phyloP scores from a whole-genome alignment of 495 filamentous ascomycete species.

The Astrocystis sublimbata region DNA sequence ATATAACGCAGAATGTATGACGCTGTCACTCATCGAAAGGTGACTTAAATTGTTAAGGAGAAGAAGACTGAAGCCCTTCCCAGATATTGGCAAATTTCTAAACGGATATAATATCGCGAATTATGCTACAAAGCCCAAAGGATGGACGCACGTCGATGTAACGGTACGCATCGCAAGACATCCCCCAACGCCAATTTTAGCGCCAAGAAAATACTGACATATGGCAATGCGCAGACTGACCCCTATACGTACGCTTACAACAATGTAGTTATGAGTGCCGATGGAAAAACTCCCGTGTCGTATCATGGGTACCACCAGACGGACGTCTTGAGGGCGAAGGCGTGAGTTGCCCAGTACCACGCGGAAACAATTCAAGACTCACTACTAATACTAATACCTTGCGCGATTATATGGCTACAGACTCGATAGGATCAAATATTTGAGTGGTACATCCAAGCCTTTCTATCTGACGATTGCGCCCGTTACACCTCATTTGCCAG shows the following conservation, averaged over 20 bases:
- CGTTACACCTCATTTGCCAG: no score
- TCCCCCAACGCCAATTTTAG: no score
- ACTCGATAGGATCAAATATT: constrained; percentile 18
- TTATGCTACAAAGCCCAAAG: constrained; percentile 39
- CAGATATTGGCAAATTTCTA: constrained; percentile 57
- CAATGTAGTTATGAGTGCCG: constrained; percentile 57
- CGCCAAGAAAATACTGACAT: background rate
- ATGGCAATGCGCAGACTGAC: constrained; percentile 47
- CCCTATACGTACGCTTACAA: constrained; percentile 61
- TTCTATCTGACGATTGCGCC: constrained; percentile 60
- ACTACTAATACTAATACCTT: background rate
- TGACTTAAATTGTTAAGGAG: background rate
- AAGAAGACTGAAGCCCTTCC: background rate
- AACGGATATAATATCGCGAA: constrained; percentile 51
- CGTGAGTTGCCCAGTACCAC: background rate
- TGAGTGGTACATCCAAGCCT: constrained; percentile 41
- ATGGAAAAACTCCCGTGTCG: constrained; percentile 45
- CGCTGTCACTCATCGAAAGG: no score
- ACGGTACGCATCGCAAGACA: background rate
- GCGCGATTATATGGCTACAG: no score
- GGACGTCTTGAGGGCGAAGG: constrained; percentile 50
- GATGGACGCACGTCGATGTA: constrained; percentile 18
- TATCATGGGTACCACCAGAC: constrained; percentile 52
- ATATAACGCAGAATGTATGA: constrained; percentile 45
- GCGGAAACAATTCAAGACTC: background rate